Evolutionary conservation across 129 eudicot species (phyloP), one percentile per base, ranked within the genome.

Genomic region (Flaveria brownii): DNA sequence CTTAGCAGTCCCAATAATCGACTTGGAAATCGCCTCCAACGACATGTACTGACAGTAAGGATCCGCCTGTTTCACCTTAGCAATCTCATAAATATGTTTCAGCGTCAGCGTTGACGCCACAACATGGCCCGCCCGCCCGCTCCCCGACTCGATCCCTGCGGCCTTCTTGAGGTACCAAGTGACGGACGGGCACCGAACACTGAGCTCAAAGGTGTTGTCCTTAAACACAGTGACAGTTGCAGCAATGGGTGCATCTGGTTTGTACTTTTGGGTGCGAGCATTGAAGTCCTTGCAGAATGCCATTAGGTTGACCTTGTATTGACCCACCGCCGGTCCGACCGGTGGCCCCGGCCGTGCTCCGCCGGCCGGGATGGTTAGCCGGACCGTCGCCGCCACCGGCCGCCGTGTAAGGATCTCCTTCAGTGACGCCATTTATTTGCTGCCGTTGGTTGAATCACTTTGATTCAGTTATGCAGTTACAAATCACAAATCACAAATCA

Each of bases 111-210:
- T 66, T 1, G 71, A 66, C 2, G 51, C 71, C 6, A 66, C 71
- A 17, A 39, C 71, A 66, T 66, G 71, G 9, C 71, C 71, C 0
- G 71, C 51, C 8, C 71, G 71, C 14, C 71, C 71, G 9, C 71
- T 66, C 8, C 71, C 71, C 2, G 71, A 66, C 50, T 66, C 71
- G 14, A 66, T 66, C 50, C 71, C 71, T 0, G 71, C 71, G 9
- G 71, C 71, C 71, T 66, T 66, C 6, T 66, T 66, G 9, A 66
- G 47, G 47, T 66, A 66, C 71, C 71, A 66, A 39, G 71, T 66
- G 23, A 66, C 71, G 0, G 71, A 66, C 0, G 71, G 71, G 17
- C 51, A 66, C 51, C 71, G 47, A 3, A 66, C 71, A 17, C 50
- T 66, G 25, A 66, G 71, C 71, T 66, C 71, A 39, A 66, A 66